Evolutionary conservation across 1,284 basidiomycete genomes (phyloP), one percentile per base, ranked within the genome.

Genomic region (Irpex sp.): DNA sequence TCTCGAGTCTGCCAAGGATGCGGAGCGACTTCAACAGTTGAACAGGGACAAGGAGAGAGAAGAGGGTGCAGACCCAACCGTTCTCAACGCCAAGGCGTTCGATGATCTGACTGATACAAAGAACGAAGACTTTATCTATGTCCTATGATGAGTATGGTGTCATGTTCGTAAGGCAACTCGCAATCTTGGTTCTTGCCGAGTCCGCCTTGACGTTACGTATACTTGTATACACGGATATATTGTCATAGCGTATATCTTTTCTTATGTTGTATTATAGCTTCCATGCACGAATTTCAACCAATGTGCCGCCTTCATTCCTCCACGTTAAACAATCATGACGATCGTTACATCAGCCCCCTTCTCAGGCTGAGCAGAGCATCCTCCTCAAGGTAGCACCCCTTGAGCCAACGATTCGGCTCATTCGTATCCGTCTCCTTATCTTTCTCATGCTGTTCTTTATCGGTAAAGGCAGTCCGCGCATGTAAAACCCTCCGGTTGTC

Each of bases 401-500:
- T 94, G 66, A 96, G 76, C 94, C 93, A 94, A 57, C 92, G 75
- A 67, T 83, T 87, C 17, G 85, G 79, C 69, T 84, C 83, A 21
- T 82, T 83, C 2, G 80, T 77, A 63, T 69, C 71, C 60, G 71
- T 73, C 6, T 34, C 5, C 31, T 34, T 34, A 34, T 34, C 31
- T 5, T 11, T 49, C 62, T 68, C 66, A 60, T 68, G 65, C 26
- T 51, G 44, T n/a, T 55, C 40, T 4, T 47, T 61, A n/a, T 70
- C 70, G 38, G 40, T 72, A 74, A 98, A 99, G 2, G 88, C 89
- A 1, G 87, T 92, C 8, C 97, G 79, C 0, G 93, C 93, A 73
- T 99, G 97, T 63, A 98, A 76, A 2, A 97, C 88, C n/a, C 97
- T 81, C 21, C 96, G 81, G 71, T 98, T 99, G 74, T 98, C 96